Evolutionary conservation across 257 asterid species (phyloP).

Genomic region (Scutellaria galericulata): DNA sequence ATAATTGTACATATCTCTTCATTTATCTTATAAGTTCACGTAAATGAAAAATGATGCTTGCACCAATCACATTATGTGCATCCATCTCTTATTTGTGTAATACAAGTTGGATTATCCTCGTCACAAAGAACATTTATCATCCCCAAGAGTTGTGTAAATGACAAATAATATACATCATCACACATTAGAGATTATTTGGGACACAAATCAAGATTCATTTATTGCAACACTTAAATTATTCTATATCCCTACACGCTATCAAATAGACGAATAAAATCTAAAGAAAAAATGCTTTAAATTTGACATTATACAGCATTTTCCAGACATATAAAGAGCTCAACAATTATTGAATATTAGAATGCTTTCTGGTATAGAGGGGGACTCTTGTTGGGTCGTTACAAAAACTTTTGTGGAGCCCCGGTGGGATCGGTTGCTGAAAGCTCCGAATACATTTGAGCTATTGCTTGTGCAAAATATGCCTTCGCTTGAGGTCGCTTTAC

Average conservation of each 20-base stretch:
- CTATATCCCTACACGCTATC: conserved; percentile 1
- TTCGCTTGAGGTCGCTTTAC: conserved; percentile 90
- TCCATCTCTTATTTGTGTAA: too few relatives aligned
- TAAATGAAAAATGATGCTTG: too few relatives aligned
- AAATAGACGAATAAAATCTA: not conserved
- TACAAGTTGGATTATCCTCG: too few relatives aligned
- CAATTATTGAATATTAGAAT: conserved; percentile 16
- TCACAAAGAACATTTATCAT: too few relatives aligned
- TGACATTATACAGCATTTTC: not conserved
- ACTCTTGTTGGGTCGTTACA: not conserved
- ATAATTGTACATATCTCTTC: too few relatives aligned
- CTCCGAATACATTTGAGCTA: conserved; percentile 70
- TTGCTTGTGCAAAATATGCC: conserved; percentile 75
- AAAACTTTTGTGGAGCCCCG: conserved; percentile 42
- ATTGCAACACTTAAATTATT: conserved; percentile 3
- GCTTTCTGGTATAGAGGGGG: not conserved
- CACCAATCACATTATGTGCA: too few relatives aligned
- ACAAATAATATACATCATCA: too few relatives aligned
- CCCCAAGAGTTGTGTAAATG: too few relatives aligned
- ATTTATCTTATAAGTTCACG: too few relatives aligned
- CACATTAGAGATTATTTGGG: too few relatives aligned
- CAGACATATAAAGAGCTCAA: not conserved
- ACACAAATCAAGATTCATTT: not conserved
- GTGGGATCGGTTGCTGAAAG: conserved; percentile 69
- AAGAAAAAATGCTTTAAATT: not conserved